phyloP scores from a whole-genome alignment of 306 rosid species.

The Cucurbita argyrosperma region DNA sequence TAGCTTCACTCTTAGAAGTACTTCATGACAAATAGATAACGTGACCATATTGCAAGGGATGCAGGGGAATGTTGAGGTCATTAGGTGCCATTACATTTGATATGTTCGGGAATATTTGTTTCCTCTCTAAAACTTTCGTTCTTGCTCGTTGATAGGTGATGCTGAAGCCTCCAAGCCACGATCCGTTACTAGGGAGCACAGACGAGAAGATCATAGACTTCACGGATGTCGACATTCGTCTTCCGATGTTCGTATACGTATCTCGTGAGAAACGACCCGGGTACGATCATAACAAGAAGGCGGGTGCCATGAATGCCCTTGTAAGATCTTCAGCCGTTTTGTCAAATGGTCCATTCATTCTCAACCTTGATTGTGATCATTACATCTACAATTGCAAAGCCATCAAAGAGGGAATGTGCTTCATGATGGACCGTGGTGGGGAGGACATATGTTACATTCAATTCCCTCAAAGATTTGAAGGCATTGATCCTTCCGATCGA shows the following conservation, averaged over 20 bases:
- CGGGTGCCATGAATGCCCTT: constrained; percentile 92
- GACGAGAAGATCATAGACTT: constrained; percentile 36
- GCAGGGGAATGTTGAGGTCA: too few species aligned
- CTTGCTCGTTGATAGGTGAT: constrained; percentile 19
- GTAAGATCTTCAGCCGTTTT: constrained; percentile 66
- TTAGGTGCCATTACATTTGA: too few species aligned
- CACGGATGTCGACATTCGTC: constrained; percentile 60
- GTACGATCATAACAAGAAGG: constrained; percentile 87
- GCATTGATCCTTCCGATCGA: constrained; percentile 81
- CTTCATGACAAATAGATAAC: too few species aligned
- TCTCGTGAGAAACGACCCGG: constrained; percentile 84
- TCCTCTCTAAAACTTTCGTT: background rate
- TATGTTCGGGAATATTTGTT: background rate
- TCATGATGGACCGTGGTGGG: constrained; percentile 80
- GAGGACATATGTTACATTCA: constrained; percentile 74
- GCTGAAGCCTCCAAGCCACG: constrained; percentile 40
- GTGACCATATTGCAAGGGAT: too few species aligned
- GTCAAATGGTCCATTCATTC: constrained; percentile 83
- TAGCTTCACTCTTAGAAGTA: too few species aligned
- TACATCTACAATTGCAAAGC: constrained; percentile 85
- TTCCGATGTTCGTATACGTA: constrained; percentile 71
- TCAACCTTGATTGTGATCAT: constrained; percentile 85
- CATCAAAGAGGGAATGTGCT: constrained; percentile 82
- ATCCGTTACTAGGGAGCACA: constrained; percentile 22
- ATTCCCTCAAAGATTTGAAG: constrained; percentile 94